Evolutionary conservation across 2,329 filamentous ascomycete species (phyloP), one percentile per base, ranked within the genome.

Genomic region (Emericellopsis cladophorae): DNA sequence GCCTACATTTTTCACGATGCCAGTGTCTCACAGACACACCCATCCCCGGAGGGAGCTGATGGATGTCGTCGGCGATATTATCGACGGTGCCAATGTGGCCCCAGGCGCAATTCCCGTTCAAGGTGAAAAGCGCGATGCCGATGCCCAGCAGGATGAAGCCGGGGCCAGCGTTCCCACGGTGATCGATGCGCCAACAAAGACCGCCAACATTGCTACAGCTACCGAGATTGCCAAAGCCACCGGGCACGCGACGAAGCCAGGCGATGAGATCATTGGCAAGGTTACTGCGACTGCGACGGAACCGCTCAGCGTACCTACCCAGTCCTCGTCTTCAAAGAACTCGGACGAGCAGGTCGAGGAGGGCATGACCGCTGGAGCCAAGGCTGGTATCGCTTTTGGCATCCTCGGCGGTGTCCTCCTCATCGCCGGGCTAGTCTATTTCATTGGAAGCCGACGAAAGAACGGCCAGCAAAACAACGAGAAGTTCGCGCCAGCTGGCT

Each of bases 361-460:
- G 12, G 52, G 54, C 7, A 51, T 48, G 31, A 57, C 51, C 37
- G 45, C 59, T 8, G 71, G 63, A 24, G 57, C 63, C 34, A 92
- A 87, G 60, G 89, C 87, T 35, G 92, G 92, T 45, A 74, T 95
- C 46, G 86, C 82, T 6, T 79, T 95, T 55, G 89, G 88, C 53
- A 76, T 93, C 37, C 62, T 95, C 26, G 68, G 81, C 7, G 76
- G 75, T 38, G 51, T 95, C 22, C 74, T 81, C 26, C 60, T 81
- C 3, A 56, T 92, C 22, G 75, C 78, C 24, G 65, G 79, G n/a
- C 57, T 84, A 18, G 67, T 84, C 16, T 81, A 86, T 54, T 79
- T 93, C 58, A 58, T 86, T 45, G 73, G 88, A 55, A 76, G 78
- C 54, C 85, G 81, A 68, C 84, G 81, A 9, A 40, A 37, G 23